These are phyloP conservation scores for Euphorbia pulcherrima DNA, from an alignment of 345 rosid species.

Conservation along the genomic window DNA sequence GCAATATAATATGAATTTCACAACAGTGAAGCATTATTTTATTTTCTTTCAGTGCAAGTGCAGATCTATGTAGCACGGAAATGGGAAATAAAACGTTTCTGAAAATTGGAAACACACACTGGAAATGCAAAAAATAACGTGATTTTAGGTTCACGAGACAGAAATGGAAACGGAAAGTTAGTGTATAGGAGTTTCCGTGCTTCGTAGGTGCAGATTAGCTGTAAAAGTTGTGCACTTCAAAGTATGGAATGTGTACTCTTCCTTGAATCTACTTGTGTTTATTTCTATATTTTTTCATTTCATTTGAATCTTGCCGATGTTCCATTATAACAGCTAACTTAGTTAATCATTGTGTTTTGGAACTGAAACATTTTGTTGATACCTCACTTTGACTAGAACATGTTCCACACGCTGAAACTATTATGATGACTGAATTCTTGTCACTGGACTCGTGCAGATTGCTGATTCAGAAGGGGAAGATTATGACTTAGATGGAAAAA, in stretches of 20 bases:
- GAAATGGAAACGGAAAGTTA: no score
- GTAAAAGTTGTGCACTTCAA: background rate
- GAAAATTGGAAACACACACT: no score
- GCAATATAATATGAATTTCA: background rate
- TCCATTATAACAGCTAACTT: background rate
- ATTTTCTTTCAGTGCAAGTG: background rate
- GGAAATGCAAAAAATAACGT: no score
- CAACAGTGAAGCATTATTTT: background rate
- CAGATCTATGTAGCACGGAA: no score
- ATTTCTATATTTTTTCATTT: background rate
- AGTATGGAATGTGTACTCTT: background rate
- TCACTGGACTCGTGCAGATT: conserved; percentile 33
- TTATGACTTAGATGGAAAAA: conserved; percentile 53
- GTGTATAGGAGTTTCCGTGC: no score
- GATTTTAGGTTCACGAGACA: no score
- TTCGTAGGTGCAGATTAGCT: no score
- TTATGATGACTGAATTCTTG: conserved; percentile 3
- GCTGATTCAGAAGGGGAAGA: conserved; percentile 47
- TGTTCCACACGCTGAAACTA: background rate
- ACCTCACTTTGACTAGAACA: background rate
- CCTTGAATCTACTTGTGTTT: background rate
- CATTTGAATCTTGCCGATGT: background rate
- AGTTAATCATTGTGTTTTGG: background rate
- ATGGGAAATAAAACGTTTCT: no score
- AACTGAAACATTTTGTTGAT: background rate